A percentile compares a stretch with the other conserved stretches of the same genome.
Conservation (phyloP, 306 rosid genomes). For the Quercus dentata region DNA sequence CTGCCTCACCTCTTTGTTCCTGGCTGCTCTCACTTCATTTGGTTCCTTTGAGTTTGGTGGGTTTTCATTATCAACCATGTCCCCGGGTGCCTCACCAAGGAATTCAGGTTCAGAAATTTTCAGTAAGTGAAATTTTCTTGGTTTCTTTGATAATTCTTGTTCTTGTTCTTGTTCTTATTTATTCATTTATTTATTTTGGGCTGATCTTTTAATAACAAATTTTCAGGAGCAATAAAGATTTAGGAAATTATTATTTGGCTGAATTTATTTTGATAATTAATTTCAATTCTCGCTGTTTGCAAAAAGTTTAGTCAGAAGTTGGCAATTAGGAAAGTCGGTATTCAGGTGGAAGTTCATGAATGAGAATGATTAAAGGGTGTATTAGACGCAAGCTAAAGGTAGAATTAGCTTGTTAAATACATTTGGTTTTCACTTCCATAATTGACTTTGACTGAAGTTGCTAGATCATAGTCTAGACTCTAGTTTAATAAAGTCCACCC, state of each 20-base stretch:
- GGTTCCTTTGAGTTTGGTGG: conserved; percentile 58
- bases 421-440: conserved; percentile 14
- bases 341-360: not conserved
- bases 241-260: not conserved
- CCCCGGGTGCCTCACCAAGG: conserved; percentile 34
- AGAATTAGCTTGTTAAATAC: conserved; percentile 38
- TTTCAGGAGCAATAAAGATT: not conserved
- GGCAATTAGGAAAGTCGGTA: not conserved
- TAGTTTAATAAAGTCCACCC: not conserved
- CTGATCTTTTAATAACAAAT: not conserved
- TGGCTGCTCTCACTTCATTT: conserved; percentile 77
- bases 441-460: conserved; percentile 34
- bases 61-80: conserved; percentile 45
- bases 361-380: conserved; percentile 38
- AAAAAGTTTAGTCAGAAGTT: conserved; percentile 1
- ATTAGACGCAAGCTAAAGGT: conserved; percentile 40
- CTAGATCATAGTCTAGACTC: not conserved
- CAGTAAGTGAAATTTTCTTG: conserved; percentile 44
- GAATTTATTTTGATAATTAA: not conserved
- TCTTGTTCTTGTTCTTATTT: not conserved
- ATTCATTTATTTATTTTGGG: not conserved
- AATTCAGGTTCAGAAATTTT: conserved; percentile 41
- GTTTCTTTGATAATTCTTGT: not conserved
- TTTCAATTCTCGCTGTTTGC: conserved; percentile 13
- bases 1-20: conserved; percentile 66